Conservation (phyloP, 2,329 filamentous ascomycete genomes). For the Fusarium sp. region DNA sequence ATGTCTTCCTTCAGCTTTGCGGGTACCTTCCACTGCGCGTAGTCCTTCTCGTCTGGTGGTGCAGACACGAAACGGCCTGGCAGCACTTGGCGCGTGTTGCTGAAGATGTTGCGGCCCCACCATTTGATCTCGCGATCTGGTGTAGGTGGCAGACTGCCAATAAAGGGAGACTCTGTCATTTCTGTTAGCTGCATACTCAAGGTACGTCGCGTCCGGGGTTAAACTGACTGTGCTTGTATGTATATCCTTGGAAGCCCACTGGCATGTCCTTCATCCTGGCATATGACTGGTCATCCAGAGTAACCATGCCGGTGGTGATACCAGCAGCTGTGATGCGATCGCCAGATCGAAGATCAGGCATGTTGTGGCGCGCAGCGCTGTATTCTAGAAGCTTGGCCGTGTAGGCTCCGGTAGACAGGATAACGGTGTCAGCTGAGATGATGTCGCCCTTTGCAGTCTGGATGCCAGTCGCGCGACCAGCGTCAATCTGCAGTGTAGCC, state of each 20-base stretch:
- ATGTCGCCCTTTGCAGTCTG: slow-evolving; percentile 58
- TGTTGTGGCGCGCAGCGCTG: slow-evolving; percentile 62
- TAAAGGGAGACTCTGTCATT: slow-evolving; percentile 63
- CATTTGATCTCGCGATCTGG: slow-evolving; percentile 66
- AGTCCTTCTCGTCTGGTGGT: slow-evolving; percentile 68
- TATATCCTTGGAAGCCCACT: slow-evolving; percentile 59
- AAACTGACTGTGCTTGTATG: slow-evolving; percentile 53
- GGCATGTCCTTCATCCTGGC: slow-evolving; percentile 63
- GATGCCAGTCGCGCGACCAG: slow-evolving; percentile 63
- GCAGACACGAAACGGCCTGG: slow-evolving; percentile 68
- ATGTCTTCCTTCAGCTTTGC: slow-evolving; percentile 69
- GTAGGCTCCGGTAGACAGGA: slow-evolving; percentile 70
- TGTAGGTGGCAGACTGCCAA: slow-evolving; percentile 69
- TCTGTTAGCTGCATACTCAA: slow-evolving; percentile 49
- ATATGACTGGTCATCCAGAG: slow-evolving; percentile 62
- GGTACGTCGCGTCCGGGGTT: not conserved
- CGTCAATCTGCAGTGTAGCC: slow-evolving; percentile 60
- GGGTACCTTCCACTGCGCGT: slow-evolving; percentile 73
- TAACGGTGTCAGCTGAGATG: slow-evolving; percentile 62
- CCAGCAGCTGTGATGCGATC: slow-evolving; percentile 69
- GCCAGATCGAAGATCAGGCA: slow-evolving; percentile 63
- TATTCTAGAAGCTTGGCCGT: slow-evolving; percentile 67
- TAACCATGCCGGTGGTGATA: slow-evolving; percentile 69
- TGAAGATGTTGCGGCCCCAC: slow-evolving; percentile 73
- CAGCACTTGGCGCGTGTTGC: slow-evolving; percentile 64